A percentile compares a stretch with the other conserved stretches of the same genome.
These are phyloP conservation scores for Porcisia hertigi DNA, from an alignment of 208 protist species.

Conservation along the genomic window DNA sequence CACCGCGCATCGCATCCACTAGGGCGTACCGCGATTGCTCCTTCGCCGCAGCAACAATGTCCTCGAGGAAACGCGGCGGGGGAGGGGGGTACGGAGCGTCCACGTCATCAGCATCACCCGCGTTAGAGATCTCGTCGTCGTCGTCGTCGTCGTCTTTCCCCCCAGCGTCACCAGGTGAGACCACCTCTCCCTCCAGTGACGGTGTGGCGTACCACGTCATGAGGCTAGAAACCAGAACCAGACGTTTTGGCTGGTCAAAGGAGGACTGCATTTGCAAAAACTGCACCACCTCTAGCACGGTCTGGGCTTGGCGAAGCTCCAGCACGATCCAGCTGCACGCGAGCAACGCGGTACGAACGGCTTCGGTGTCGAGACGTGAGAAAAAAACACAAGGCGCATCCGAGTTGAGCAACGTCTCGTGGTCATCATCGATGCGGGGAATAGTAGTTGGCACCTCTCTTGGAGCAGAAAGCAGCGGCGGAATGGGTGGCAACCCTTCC, in stretches of 20 bases:
- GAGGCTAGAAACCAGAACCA: slow-evolving; percentile 88
- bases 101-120: slow-evolving; percentile 19
- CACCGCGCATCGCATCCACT: slow-evolving; percentile 28
- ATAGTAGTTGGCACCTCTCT: neutral
- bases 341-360: slow-evolving; percentile 63
- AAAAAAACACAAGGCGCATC: slow-evolving; percentile 37
- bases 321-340: slow-evolving; percentile 80
- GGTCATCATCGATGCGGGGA: neutral
- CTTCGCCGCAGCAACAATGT: slow-evolving; percentile 15
- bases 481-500: neutral
- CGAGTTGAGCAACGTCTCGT: neutral
- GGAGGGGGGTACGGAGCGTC: slow-evolving; percentile 47
- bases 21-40: slow-evolving; percentile 22
- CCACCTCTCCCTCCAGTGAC: slow-evolving; percentile 37
- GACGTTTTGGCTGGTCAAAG: slow-evolving; percentile 72
- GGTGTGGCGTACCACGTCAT: slow-evolving; percentile 91
- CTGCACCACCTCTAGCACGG: slow-evolving; percentile 81
- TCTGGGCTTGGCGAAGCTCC: slow-evolving; percentile 78
- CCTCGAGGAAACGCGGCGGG: slow-evolving; percentile 22
- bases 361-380: slow-evolving; percentile 54
- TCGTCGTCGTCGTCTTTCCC: slow-evolving; percentile 24
- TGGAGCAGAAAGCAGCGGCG: neutral
- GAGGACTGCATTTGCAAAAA: slow-evolving; percentile 54
- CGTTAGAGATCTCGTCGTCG: slow-evolving; percentile 32
- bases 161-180: neutral